phyloP scores from a whole-genome alignment of 202 grass and related monocot genomes.

The Saccharum hybrid region DNA sequence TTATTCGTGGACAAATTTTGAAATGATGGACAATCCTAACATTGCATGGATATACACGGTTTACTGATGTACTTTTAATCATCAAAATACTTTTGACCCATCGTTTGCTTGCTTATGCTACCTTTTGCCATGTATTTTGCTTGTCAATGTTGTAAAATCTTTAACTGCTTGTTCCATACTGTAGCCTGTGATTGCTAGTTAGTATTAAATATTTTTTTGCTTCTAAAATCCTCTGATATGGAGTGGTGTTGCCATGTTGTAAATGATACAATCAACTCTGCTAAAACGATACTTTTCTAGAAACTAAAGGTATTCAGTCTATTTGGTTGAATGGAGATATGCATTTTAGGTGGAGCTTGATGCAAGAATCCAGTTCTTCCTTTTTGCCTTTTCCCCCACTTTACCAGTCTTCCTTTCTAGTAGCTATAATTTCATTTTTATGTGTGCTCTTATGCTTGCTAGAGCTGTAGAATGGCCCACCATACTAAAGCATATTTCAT shows the following conservation, averaged over 20 bases:
- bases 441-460: constrained; percentile 4
- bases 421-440: constrained; percentile 37
- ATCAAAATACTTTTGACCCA: constrained; percentile 26
- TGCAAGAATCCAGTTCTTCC: neutral
- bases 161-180: constrained; percentile 16
- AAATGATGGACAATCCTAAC: neutral
- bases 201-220: neutral
- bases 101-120: constrained; percentile 18
- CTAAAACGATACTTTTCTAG: constrained; percentile 20
- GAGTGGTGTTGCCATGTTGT: neutral
- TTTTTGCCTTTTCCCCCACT: constrained; percentile 19
- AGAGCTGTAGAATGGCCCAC: constrained; percentile 31
- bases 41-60: constrained; percentile 1
- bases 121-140: constrained; percentile 2
- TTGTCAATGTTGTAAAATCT: neutral
- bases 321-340: constrained; percentile 18
- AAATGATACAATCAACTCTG: constrained; percentile 13
- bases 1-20: neutral
- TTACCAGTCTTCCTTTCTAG: constrained; percentile 26
- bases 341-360: constrained; percentile 27
- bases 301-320: constrained; percentile 26
- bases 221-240: constrained; percentile 4
- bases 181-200: neutral
- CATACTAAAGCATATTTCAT: constrained; percentile 24
- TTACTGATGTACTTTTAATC: constrained; percentile 13